Conservation (phyloP, 176 grass and related monocot genomes). For the Elymus sibiricus region DNA sequence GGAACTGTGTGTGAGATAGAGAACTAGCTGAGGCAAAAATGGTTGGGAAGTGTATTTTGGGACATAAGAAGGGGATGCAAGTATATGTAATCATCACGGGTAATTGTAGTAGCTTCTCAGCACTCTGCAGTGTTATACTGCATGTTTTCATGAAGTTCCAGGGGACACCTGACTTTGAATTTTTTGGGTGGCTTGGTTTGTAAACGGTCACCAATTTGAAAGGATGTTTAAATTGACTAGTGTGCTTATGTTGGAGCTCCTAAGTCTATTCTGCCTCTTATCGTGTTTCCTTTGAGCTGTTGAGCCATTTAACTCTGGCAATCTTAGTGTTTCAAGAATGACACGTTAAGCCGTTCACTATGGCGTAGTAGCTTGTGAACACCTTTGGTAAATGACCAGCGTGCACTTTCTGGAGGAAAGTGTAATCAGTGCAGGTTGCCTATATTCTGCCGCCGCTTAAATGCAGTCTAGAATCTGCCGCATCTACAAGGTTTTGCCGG, state of each 20-base stretch:
- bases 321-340: background rate
- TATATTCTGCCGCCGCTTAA: too few species aligned
- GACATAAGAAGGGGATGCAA: background rate
- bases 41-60: background rate
- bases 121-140: background rate
- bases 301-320: background rate
- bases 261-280: background rate
- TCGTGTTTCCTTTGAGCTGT: background rate
- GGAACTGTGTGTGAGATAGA: background rate
- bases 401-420: background rate
- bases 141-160: conserved; percentile 13
- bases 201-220: background rate
- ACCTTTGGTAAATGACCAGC: background rate
- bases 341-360: background rate
- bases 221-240: background rate
- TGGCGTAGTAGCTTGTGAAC: background rate
- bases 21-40: background rate
- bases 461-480: background rate
- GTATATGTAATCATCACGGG: background rate
- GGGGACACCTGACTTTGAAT: background rate
- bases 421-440: background rate
- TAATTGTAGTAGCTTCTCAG: background rate
- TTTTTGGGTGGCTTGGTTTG: background rate
- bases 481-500: background rate
- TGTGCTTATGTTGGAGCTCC: background rate